Percentiles rank a stretch among this genome's conserved stretches.
Conservation (phyloP, 75 land plant species). For the Selaginella moellendorffii region DNA sequence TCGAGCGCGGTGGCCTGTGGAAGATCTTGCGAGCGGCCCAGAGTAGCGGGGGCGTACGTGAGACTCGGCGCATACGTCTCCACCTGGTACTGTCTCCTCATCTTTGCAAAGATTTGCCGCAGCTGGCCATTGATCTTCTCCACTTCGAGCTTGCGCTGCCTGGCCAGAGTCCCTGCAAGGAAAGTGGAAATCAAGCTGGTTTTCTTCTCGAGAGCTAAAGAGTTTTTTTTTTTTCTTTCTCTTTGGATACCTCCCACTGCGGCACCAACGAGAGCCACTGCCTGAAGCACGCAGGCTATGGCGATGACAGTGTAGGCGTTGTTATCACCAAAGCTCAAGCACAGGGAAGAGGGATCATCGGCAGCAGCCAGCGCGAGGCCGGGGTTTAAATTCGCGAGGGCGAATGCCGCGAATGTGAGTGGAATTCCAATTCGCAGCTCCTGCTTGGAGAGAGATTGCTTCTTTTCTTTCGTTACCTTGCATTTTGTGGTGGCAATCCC, state of each 20-base stretch:
- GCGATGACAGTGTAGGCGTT: slow-evolving; percentile 8
- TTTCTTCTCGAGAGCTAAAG: neutral
- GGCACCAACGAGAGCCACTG: slow-evolving; percentile 28
- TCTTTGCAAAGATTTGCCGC: slow-evolving; percentile 75
- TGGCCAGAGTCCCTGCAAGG: slow-evolving; percentile 65
- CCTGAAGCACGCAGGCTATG: slow-evolving; percentile 21
- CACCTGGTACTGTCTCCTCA: slow-evolving; percentile 74
- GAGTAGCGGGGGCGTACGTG: slow-evolving; percentile 83
- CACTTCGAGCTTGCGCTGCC: slow-evolving; percentile 74
- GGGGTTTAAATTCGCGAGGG: neutral
- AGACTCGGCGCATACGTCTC: slow-evolving; percentile 90
- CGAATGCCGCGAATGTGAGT: neutral
- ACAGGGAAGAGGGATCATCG: neutral
- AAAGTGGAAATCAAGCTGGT: neutral
- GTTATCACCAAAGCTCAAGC: slow-evolving; percentile 12
- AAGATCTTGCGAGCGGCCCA: slow-evolving; percentile 34
- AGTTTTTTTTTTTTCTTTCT: neutral
- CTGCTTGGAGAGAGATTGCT: no score
- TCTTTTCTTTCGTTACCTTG: no score
- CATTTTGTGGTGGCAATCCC: no score
- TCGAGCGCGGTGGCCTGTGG: slow-evolving; percentile 18
- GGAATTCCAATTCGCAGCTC: no score
- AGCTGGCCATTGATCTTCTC: slow-evolving; percentile 69
- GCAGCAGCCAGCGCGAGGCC: neutral
- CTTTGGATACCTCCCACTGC: slow-evolving; percentile 29